Evolutionary conservation across 192 early-diverging fungal genomes (phyloP), one percentile per base, ranked within the genome.

Genomic region (Phycomyces blakesleeanus): DNA sequence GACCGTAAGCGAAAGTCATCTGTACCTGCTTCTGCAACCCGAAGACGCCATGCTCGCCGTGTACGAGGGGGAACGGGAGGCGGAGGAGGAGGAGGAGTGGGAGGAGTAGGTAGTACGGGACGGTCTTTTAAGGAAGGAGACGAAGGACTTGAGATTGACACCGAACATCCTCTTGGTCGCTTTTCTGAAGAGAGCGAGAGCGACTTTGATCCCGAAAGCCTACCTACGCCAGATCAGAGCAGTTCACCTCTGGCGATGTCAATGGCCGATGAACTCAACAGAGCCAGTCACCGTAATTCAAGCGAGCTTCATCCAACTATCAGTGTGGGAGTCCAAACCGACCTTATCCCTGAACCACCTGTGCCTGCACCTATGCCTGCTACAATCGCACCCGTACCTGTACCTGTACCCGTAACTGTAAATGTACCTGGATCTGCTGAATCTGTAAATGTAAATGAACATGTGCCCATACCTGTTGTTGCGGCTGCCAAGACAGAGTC

Each of bases 201-300:
- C 26, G 66, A 69, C 59, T 41, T 54, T 18, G 54, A 42, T n/a
- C 44, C 37, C 16, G 66, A 56, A 1, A 68, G 21, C 21, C 39
- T 41, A 40, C 12, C 29, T 7, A 22, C 29, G 4, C 22, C 44
- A 26, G 16, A 18, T 6, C 9, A 14, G 49, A 26, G 20, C 52
- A 21, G 49, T 34, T 61, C 49, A 29, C 38, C 26, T 26, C 15
- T 16, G 41, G 22, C 38, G 21, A 34, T 44, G 16, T 61, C 62
- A 15, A 34, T 64, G 34, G 62, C 21, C 7, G 62, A 64, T n/a
- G 62, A 54, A 34, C n/a, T 64, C 25, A 51, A 24, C 24, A 42
- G 38, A n/a, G 62, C 39, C 27, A 24, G 40, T n/a, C 50, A 24
- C 12, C 38, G 55, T 16, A 29, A 41, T 20, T 25, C 24, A 51